Conservation (phyloP, 352 stramenopile genomes). For the Pythium insidiosum region DNA sequence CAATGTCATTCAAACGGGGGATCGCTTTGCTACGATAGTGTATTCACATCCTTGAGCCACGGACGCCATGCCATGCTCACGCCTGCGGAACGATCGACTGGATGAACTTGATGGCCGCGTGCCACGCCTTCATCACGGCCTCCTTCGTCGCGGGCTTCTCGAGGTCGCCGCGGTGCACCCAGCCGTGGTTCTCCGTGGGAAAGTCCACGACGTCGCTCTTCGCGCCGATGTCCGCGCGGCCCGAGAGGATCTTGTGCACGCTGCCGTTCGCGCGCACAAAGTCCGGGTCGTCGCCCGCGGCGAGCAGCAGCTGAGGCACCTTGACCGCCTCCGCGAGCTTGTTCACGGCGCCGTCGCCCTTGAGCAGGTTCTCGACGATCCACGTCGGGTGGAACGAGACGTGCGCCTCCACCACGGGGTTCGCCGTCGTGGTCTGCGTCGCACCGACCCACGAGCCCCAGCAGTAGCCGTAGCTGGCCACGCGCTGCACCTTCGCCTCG, state of each 20-base stretch:
- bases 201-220: slow-evolving; percentile 64
- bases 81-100: too few relatives aligned
- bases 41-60: too few relatives aligned
- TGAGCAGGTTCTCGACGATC: slow-evolving; percentile 67
- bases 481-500: slow-evolving; percentile 41
- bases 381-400: slow-evolving; percentile 82
- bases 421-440: too few relatives aligned
- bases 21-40: too few relatives aligned
- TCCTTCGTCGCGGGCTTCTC: too few relatives aligned
- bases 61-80: too few relatives aligned
- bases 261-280: slow-evolving; percentile 58
- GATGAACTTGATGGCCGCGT: slow-evolving; percentile 34
- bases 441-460: slow-evolving; percentile 77
- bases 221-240: slow-evolving; percentile 14
- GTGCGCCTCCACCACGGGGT: slow-evolving; percentile 46
- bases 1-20: too few relatives aligned
- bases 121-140: slow-evolving; percentile 39
- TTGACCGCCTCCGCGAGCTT: slow-evolving; percentile 67
- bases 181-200: slow-evolving; percentile 66
- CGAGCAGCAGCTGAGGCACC: slow-evolving; percentile 63
- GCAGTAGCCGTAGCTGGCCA: slow-evolving; percentile 80
- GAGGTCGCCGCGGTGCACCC: too few relatives aligned
- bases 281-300: slow-evolving; percentile 59
- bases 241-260: slow-evolving; percentile 65
- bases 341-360: slow-evolving; percentile 55